A percentile compares a stretch with the other conserved stretches of the same genome.
These are phyloP conservation scores for Botryosphaeria dothidea DNA, from an alignment of 2,329 filamentous ascomycete species.

Conservation along the genomic window DNA sequence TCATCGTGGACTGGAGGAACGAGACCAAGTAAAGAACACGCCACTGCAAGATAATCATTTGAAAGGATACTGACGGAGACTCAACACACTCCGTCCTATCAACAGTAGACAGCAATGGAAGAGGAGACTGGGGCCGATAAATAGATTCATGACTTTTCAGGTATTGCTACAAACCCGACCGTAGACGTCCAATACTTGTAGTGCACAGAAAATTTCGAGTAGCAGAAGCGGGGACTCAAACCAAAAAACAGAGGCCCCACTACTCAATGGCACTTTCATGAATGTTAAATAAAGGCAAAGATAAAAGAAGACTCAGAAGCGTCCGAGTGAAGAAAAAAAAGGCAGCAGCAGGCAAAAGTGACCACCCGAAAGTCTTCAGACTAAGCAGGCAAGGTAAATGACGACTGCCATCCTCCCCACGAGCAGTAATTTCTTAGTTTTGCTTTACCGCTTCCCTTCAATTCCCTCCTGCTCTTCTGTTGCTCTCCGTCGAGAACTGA, in stretches of 20 bases:
- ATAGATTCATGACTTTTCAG: slow-evolving; percentile 8
- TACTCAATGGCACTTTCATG: neutral
- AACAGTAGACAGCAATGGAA: too few species aligned
- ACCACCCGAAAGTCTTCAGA: neutral
- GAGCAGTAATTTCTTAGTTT: neutral
- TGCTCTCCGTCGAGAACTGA: neutral
- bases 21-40: neutral
- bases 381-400: neutral
- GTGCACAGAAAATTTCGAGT: neutral
- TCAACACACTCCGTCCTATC: too few species aligned
- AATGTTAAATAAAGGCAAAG: neutral
- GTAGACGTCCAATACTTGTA: neutral
- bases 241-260: neutral
- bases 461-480: neutral
- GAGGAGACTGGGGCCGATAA: too few species aligned
- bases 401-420: neutral
- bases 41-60: neutral
- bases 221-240: neutral
- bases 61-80: too few species aligned
- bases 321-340: neutral
- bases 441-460: neutral
- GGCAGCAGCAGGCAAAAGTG: neutral
- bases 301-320: neutral
- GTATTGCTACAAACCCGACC: slow-evolving; percentile 3
- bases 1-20: neutral